A percentile compares a stretch with the other conserved stretches of the same genome.
These are phyloP conservation scores for Mycena citricolor DNA, from an alignment of 1,284 basidiomycete species.

Conservation along the genomic window DNA sequence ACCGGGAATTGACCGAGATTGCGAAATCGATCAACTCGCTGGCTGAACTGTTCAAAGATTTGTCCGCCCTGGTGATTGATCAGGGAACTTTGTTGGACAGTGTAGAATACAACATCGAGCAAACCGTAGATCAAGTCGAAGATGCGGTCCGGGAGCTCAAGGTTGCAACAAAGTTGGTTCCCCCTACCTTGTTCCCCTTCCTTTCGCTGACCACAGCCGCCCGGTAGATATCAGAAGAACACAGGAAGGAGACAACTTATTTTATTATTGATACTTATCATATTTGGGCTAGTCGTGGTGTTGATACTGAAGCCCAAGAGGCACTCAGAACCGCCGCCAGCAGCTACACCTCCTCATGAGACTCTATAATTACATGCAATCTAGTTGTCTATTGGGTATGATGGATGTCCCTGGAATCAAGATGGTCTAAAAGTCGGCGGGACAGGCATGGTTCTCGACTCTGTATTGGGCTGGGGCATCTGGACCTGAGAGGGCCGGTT, in stretches of 20 bases:
- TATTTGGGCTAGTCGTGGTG: conserved; percentile 76
- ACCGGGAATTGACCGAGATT: conserved; percentile 86
- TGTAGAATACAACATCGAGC: conserved; percentile 97
- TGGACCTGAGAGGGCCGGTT: too few species aligned
- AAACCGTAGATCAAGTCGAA: conserved; percentile 78
- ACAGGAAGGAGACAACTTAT: conserved; percentile 92
- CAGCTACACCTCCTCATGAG: too few species aligned
- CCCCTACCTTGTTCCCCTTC: neutral
- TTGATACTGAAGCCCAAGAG: conserved; percentile 24
- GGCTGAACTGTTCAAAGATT: conserved; percentile 95
- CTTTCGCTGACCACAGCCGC: conserved; percentile 2
- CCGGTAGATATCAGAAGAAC: conserved; percentile 83
- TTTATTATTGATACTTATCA: conserved; percentile 86
- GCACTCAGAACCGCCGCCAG: conserved; percentile 29
- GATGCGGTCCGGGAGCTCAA: conserved; percentile 87
- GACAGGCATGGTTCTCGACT: too few species aligned
- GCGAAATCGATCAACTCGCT: conserved; percentile 90
- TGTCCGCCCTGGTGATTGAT: conserved; percentile 92
- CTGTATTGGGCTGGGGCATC: too few species aligned
- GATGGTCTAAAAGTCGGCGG: too few species aligned
- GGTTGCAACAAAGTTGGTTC: conserved; percentile 72
- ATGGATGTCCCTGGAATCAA: too few species aligned
- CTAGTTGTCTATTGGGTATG: too few species aligned
- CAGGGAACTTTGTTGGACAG: conserved; percentile 97
- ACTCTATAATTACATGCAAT: too few species aligned